These are phyloP conservation scores for Aspergillus cristatus DNA, from an alignment of 495 filamentous ascomycete genomes.

Conservation along the genomic window DNA sequence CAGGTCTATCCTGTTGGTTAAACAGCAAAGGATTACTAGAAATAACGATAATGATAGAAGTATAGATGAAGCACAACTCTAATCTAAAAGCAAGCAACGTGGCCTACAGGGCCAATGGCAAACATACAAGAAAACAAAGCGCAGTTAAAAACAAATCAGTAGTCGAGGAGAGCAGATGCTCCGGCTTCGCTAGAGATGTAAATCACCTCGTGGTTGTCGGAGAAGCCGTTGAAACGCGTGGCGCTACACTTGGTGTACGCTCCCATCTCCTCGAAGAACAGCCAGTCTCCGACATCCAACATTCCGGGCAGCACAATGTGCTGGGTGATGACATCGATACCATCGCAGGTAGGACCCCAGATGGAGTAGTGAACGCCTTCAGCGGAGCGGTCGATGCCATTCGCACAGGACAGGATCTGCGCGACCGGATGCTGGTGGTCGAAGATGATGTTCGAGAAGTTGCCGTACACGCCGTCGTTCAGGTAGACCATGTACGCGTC, in stretches of 20 bases:
- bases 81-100: too few relatives aligned
- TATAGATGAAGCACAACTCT: too few relatives aligned
- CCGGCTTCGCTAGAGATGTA: conserved; percentile 91
- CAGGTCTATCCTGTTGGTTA: conserved; percentile 3
- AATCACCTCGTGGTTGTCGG: conserved; percentile 80
- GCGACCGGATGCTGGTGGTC: conserved; percentile 91
- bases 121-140: background rate
- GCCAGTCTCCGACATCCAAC: conserved; percentile 88
- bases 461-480: conserved; percentile 95
- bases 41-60: too few relatives aligned
- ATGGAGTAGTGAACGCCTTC: conserved; percentile 70
- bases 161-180: conserved; percentile 64
- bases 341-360: conserved; percentile 97
- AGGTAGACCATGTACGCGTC: conserved; percentile 90
- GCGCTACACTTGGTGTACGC: conserved; percentile 97
- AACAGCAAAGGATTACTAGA: too few relatives aligned
- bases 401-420: conserved; percentile 60
- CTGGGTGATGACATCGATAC: conserved; percentile 83
- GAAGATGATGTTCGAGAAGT: conserved; percentile 98
- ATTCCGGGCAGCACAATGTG: conserved; percentile 62
- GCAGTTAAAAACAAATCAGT: conserved; percentile 14
- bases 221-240: conserved; percentile 97
- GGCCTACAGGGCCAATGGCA: too few relatives aligned
- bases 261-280: conserved; percentile 98
- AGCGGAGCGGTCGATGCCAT: conserved; percentile 38